Evolutionary conservation across 2,329 filamentous ascomycete genomes (phyloP).

Genomic region (Claviceps pazoutovae): DNA sequence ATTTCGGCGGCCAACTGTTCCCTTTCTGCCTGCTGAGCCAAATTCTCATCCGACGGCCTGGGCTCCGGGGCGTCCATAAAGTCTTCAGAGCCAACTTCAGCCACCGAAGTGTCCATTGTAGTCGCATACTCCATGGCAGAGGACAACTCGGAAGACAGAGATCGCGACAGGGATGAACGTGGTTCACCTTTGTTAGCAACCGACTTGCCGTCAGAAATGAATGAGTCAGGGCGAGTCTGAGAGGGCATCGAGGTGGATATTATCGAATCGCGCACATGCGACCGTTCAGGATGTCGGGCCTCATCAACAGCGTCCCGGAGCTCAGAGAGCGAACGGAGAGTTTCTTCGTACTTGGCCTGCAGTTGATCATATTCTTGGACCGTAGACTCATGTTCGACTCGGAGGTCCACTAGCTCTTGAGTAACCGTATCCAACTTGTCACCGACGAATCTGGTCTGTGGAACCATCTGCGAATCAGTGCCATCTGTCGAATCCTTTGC

Average conservation of each 20-base stretch:
- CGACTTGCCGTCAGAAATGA: slow-evolving; percentile 66
- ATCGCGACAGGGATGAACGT: slow-evolving; percentile 62
- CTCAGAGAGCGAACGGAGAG: slow-evolving; percentile 66
- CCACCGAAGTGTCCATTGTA: slow-evolving; percentile 48
- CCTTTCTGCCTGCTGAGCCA: slow-evolving; percentile 20
- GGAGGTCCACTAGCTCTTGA: slow-evolving; percentile 80
- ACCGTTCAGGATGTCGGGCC: slow-evolving; percentile 45
- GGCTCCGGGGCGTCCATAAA: slow-evolving; percentile 33
- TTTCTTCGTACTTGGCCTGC: slow-evolving; percentile 80
- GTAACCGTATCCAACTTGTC: slow-evolving; percentile 88
- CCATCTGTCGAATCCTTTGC: slow-evolving; percentile 26
- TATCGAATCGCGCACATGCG: slow-evolving; percentile 38
- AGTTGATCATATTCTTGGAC: slow-evolving; percentile 69
- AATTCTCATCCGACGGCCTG: slow-evolving; percentile 22
- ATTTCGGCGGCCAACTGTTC: slow-evolving; percentile 49
- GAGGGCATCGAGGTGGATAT: slow-evolving; percentile 30
- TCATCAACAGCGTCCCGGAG: slow-evolving; percentile 79
- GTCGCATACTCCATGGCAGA: slow-evolving; percentile 66
- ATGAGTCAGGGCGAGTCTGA: slow-evolving; percentile 56
- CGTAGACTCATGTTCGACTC: slow-evolving; percentile 78
- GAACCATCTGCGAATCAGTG: slow-evolving; percentile 48
- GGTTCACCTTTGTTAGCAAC: slow-evolving; percentile 54
- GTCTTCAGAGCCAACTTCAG: slow-evolving; percentile 29
- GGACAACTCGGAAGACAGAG: slow-evolving; percentile 86
- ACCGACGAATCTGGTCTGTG: slow-evolving; percentile 72